Conservation (phyloP, 192 early-diverging fungal genomes). For the Ramicandelaber brevisporus region DNA sequence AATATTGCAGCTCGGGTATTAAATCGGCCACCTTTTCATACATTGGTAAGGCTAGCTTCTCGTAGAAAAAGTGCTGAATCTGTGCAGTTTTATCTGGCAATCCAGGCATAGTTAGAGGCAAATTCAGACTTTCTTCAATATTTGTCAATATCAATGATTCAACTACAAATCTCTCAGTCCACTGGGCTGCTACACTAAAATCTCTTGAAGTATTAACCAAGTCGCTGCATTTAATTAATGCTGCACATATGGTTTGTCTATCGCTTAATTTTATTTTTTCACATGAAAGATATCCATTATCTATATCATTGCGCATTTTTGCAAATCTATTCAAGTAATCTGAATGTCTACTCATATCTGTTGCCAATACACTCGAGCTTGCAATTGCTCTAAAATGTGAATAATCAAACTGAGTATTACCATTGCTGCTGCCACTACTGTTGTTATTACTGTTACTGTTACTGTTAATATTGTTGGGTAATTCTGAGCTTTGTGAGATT, state of each 20-base stretch:
- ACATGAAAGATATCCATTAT: too few species aligned
- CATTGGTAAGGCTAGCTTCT: slow-evolving; percentile 16
- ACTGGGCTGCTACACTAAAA: slow-evolving; percentile 34
- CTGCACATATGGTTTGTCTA: slow-evolving; percentile 31
- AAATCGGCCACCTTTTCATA: slow-evolving; percentile 16
- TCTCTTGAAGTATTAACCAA: slow-evolving; percentile 54
- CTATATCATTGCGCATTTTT: too few species aligned
- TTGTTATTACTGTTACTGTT: slow-evolving; percentile 2
- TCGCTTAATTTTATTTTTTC: too few species aligned
- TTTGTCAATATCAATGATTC: slow-evolving; percentile 46
- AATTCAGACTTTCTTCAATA: slow-evolving; percentile 39
- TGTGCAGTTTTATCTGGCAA: slow-evolving; percentile 11
- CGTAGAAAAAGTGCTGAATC: slow-evolving; percentile 20
- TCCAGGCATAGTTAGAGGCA: slow-evolving; percentile 18
- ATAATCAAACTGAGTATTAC: slow-evolving; percentile 12
- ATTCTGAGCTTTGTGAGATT: background rate
- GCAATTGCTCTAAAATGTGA: slow-evolving; percentile 44
- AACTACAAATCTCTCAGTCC: slow-evolving; percentile 38
- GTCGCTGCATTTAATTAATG: slow-evolving; percentile 58
- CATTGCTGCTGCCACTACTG: background rate
- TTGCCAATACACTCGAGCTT: slow-evolving; percentile 44
- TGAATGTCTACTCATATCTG: slow-evolving; percentile 57
- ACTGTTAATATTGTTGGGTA: slow-evolving; percentile 16
- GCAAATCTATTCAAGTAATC: too few species aligned
- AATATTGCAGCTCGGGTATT: slow-evolving; percentile 15